Conservation (phyloP, 2,329 filamentous ascomycete genomes). For the Aspergillus hortae region DNA sequence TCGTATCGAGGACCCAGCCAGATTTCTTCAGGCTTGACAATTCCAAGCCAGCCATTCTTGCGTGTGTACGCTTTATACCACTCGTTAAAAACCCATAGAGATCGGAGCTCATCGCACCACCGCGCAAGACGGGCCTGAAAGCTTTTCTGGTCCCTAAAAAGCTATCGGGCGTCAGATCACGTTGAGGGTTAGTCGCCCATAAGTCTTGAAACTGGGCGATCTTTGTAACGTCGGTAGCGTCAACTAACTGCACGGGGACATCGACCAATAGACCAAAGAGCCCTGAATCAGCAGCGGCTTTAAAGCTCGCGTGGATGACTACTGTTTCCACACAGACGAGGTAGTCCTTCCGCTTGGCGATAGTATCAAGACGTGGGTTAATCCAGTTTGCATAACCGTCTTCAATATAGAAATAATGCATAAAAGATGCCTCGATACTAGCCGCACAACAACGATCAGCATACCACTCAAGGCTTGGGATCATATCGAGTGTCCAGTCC, state of each 20-base stretch:
- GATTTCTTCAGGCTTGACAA: not conserved
- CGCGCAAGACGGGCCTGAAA: not conserved
- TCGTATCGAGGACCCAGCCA: not conserved
- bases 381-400: not conserved
- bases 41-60: not conserved
- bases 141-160: not conserved
- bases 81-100: not conserved
- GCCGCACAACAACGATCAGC: not conserved
- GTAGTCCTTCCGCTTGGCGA: not conserved
- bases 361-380: not conserved
- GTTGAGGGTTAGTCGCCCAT: not conserved
- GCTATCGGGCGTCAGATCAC: not conserved
- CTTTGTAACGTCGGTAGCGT: not conserved
- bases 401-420: not conserved
- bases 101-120: not conserved
- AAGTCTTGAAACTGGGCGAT: not conserved
- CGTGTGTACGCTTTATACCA: not conserved
- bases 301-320: not conserved
- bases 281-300: not conserved
- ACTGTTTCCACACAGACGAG: not conserved
- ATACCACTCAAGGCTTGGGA: not conserved
- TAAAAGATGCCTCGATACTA: not conserved
- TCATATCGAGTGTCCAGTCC: not conserved
- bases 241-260: not conserved
- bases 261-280: not conserved